Evolutionary conservation across 805 yeast species (phyloP).

Genomic region (Candida qinlingensis): DNA sequence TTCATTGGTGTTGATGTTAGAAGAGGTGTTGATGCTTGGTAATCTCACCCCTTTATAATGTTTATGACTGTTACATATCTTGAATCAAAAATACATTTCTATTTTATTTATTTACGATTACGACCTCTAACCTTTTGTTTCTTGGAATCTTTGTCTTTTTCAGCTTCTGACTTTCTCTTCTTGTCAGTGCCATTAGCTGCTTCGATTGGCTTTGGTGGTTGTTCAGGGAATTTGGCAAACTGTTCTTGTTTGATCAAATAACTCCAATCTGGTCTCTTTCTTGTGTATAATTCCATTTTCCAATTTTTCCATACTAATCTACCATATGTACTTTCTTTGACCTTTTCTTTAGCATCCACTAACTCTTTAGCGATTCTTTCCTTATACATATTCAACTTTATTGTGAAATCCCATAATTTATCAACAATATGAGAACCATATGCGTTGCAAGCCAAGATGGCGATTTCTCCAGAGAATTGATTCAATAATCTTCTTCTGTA

Average conservation of each 20-base stretch:
- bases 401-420: constrained; percentile 73
- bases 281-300: constrained; percentile 72
- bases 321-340: constrained; percentile 86
- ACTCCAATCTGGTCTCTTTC: constrained; percentile 85
- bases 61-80: background rate
- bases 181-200: background rate
- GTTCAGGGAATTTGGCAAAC: constrained; percentile 33
- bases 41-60: constrained; percentile 6
- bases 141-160: constrained; percentile 6
- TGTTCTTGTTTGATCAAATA: constrained; percentile 49
- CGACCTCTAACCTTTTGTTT: constrained; percentile 27
- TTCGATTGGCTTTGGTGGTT: constrained; percentile 29
- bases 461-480: constrained; percentile 49
- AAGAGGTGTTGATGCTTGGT: constrained; percentile 50
- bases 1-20: constrained; percentile 59
- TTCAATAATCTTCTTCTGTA: constrained; percentile 68
- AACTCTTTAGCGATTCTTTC: constrained; percentile 78
- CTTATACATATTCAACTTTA: constrained; percentile 73
- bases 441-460: constrained; percentile 69
- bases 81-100: background rate
- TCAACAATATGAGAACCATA: constrained; percentile 92
- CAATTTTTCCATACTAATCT: constrained; percentile 93
- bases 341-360: constrained; percentile 49
- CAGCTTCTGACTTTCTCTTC: constrained; percentile 14
- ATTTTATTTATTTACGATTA: constrained; percentile 15